Evolutionary conservation across 257 asterid species (phyloP).

Genomic region (Handroanthus guayacan): DNA sequence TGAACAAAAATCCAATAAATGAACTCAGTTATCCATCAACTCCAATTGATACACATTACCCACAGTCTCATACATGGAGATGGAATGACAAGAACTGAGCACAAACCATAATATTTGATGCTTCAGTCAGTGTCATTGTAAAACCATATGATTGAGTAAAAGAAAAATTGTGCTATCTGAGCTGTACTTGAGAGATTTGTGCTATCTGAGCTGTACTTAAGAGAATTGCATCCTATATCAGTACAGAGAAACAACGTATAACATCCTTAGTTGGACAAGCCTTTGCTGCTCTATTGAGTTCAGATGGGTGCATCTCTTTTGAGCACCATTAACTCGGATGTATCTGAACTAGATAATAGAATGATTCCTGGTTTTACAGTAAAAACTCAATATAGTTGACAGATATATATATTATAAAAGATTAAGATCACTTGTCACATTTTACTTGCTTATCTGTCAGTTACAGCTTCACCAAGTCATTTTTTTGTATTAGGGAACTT

Average conservation of each 20-base stretch:
- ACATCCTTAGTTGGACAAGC: not conserved
- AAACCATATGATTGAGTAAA: not conserved
- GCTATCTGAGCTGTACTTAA: not conserved
- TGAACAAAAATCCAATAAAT: slow-evolving; percentile 1
- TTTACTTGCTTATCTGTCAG: not conserved
- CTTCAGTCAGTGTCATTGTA: not conserved
- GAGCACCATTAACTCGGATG: not conserved
- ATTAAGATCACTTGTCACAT: not conserved
- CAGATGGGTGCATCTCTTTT: not conserved
- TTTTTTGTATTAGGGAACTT: slow-evolving; percentile 5
- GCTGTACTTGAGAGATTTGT: not conserved
- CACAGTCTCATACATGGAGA: not conserved
- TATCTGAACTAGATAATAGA: slow-evolving; percentile 4
- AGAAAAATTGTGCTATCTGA: not conserved
- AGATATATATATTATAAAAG: not conserved
- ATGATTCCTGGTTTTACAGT: not conserved
- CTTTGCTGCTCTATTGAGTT: not conserved
- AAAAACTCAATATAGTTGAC: not conserved
- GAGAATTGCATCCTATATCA: not conserved
- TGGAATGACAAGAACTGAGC: not conserved
- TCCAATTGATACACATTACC: not conserved
- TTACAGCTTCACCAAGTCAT: slow-evolving; percentile 14
- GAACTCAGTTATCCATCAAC: not conserved
- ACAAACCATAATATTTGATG: too few species aligned
- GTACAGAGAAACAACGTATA: not conserved